These are phyloP conservation scores for Xylaria sp. DNA, from an alignment of 2,329 filamentous ascomycete genomes.

Conservation along the genomic window DNA sequence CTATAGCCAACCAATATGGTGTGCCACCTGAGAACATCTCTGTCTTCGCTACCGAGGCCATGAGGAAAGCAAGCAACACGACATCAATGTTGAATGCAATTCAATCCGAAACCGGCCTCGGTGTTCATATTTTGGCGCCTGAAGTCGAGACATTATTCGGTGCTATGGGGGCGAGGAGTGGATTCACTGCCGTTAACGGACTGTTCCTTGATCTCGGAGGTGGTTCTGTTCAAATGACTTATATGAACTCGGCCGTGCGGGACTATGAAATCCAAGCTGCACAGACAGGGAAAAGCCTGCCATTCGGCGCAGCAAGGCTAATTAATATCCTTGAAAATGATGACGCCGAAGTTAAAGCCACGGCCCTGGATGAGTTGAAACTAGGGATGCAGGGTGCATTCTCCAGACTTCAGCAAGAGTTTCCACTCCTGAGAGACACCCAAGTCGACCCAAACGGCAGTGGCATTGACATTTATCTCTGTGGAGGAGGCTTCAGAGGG, in stretches of 20 bases:
- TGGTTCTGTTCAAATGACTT: slow-evolving; percentile 73
- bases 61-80: slow-evolving; percentile 81
- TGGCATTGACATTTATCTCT: slow-evolving; percentile 80
- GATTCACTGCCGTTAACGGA: slow-evolving; percentile 74
- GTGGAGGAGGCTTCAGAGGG: slow-evolving; percentile 88
- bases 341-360: slow-evolving; percentile 53
- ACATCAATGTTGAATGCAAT: slow-evolving; percentile 74
- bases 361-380: slow-evolving; percentile 65
- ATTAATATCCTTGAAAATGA: slow-evolving; percentile 59
- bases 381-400: slow-evolving; percentile 70
- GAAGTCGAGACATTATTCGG: slow-evolving; percentile 85
- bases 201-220: slow-evolving; percentile 90
- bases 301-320: slow-evolving; percentile 69
- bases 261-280: slow-evolving; percentile 66
- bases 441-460: slow-evolving; percentile 44
- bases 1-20: slow-evolving; percentile 74
- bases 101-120: slow-evolving; percentile 69
- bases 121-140: slow-evolving; percentile 78
- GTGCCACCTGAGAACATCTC: slow-evolving; percentile 73
- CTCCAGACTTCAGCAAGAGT: slow-evolving; percentile 58
- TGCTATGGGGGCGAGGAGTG: slow-evolving; percentile 83
- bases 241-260: slow-evolving; percentile 61
- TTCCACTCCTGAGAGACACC: slow-evolving; percentile 63
- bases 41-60: slow-evolving; percentile 89
- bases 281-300: slow-evolving; percentile 65